A percentile compares a stretch with the other conserved stretches of the same genome.
Evolutionary conservation across 2,329 filamentous ascomycete species (phyloP).

Genomic region (Nemania sp.): DNA sequence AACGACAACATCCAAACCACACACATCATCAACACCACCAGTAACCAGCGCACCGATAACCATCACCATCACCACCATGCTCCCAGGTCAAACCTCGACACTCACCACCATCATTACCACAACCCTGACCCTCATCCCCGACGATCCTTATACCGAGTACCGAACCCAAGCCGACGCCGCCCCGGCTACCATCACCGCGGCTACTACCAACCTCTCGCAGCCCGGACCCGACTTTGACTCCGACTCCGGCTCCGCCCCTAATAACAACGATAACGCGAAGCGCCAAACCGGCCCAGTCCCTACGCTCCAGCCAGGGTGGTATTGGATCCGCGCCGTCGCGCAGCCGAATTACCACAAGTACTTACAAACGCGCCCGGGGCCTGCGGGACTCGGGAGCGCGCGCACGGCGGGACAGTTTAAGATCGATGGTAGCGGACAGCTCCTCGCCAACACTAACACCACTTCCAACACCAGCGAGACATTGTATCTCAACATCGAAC

Average conservation of each 20-base stretch:
- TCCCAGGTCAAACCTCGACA: conserved; percentile 13
- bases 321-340: conserved; percentile 61
- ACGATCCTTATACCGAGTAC: conserved; percentile 15
- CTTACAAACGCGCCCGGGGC: conserved; percentile 51
- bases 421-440: conserved; percentile 56
- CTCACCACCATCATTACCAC: background rate
- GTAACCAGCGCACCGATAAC: too few species aligned
- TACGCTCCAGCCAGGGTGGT: conserved; percentile 54
- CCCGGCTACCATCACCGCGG: background rate
- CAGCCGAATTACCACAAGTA: conserved; percentile 61
- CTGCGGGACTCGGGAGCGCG: conserved; percentile 48
- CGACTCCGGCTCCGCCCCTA: too few species aligned
- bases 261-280: background rate
- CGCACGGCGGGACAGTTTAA: conserved; percentile 61
- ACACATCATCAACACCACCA: background rate
- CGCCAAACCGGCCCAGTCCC: conserved; percentile 23
- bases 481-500: conserved; percentile 52
- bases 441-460: conserved; percentile 50
- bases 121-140: conserved; percentile 12
- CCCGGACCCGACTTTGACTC: too few species aligned
- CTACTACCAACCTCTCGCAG: background rate
- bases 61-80: conserved; percentile 13
- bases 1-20: too few species aligned
- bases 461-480: conserved; percentile 39
- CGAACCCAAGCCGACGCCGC: conserved; percentile 1